Evolutionary conservation across 176 grass and related monocot species (phyloP), one percentile per base, ranked within the genome.

Genomic region (Lolium rigidum): DNA sequence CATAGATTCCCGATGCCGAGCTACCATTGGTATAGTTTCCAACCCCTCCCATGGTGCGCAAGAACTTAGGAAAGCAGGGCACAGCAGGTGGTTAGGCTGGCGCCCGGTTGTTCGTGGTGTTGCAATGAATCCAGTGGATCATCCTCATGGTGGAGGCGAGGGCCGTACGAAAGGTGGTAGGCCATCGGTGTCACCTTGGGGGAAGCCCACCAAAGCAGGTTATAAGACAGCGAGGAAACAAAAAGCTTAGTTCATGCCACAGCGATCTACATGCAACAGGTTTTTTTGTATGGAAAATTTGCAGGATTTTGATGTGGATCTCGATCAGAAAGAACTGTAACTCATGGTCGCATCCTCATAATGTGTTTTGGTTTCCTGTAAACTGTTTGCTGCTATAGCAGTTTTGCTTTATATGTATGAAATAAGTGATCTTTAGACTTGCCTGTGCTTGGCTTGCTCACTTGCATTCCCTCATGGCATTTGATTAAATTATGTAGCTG

Each of bases 121-220:
- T 54, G 75, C 75, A 7, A 78, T 78, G 75, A 78, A 78, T 57
- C 75, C 75, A n/a, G 52, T 78, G 51, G 75, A 78, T 26, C 75
- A 78, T 78, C 75, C 51, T 56, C 75, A 78, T 78, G 51, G 75
- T 31, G 75, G 51, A 78, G 75, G 75, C 9, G 75, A 78, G 51
- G 75, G 50, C 26, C 51, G 50, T 24, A 78, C 75, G 26, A 78
- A 78, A 58, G 75, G 63, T 66, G 63, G 63, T 35, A 66, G 63
- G 63, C 63, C 63, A 17, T 66, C 67, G 9, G 67, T 70, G 37
- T 70, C 67, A 70, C 67, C 67, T n/a, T 70, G 67, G 67, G 67
- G 67, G 9, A 70, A 43, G 37, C 67, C 67, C 17, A 70, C 67
- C 37, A 70, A 70, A 70, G 67, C 67, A 43, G 67, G 67, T 3